These are phyloP conservation scores for Bruguiera parviflora DNA, from an alignment of 345 rosid species.

Conservation along the genomic window DNA sequence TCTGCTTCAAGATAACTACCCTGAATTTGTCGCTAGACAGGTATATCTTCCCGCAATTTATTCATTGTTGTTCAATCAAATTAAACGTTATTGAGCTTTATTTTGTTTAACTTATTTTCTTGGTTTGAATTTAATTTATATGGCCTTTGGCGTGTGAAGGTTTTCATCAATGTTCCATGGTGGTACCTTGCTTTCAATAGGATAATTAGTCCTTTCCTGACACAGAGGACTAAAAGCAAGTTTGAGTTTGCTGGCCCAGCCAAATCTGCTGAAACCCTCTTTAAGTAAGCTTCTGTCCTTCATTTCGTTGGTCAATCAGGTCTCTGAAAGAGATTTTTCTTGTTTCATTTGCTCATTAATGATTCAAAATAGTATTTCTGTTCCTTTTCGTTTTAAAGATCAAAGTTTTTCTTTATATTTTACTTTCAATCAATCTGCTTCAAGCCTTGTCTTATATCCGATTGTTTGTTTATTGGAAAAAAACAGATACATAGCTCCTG, in stretches of 20 bases:
- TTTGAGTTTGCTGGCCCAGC: slow-evolving; percentile 44
- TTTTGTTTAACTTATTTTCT: not conserved
- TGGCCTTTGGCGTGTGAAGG: slow-evolving; percentile 25
- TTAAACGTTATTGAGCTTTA: not conserved
- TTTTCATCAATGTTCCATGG: slow-evolving; percentile 58
- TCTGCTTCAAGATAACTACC: slow-evolving; percentile 53
- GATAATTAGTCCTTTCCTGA: slow-evolving; percentile 51
- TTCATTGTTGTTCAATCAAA: not conserved
- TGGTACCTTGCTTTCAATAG: slow-evolving; percentile 48
- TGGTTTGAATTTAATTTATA: not conserved
- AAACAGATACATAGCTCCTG: slow-evolving; percentile 46
- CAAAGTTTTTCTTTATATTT: not conserved
- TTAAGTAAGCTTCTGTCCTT: slow-evolving; percentile 36
- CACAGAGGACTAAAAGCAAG: slow-evolving; percentile 56
- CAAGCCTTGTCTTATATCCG: too few species aligned
- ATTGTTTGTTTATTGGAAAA: not conserved
- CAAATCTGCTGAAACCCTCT: slow-evolving; percentile 44
- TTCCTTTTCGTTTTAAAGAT: too few species aligned
- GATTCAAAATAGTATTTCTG: not conserved
- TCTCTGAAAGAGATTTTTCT: not conserved
- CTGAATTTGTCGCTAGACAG: slow-evolving; percentile 51
- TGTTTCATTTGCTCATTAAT: not conserved
- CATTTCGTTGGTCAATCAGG: not conserved
- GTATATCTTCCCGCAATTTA: slow-evolving; percentile 14
- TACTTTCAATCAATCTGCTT: not conserved